Base-by-base conservation (phyloP, 108 stramenopile genomes). In the Skeletonema costatum region DNA sequence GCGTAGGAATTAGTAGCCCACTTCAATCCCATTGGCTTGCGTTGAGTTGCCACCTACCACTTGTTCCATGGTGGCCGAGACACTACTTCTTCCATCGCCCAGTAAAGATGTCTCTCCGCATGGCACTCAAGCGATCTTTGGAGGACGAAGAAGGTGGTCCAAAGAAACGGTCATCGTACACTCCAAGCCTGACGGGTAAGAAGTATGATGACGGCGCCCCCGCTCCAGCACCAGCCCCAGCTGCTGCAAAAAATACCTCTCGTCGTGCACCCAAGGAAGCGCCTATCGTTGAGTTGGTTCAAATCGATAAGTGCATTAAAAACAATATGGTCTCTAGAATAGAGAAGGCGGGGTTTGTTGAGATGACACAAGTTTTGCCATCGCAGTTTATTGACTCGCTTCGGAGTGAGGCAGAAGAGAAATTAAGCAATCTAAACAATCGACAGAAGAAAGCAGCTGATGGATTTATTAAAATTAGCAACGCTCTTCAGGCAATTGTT, bases 81-180 rank as follows among this genome's bases (percentile, higher is more conserved):
- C 39, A 11, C 10, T 6, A 41, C 39, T 7, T 16, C 16, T 4
- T 17, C 44, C 14, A 6, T 25, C 19, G 21, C 59, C 25, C 19
- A 8, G 32, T 25, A 30, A 62, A 12, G 2, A 70, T 70, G 69
- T 59, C 58, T 50, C 69, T 70, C 36, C 69, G 69, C 35, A 70
- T 70, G 17, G 69, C 69, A n/a, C 56, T 70, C n/a, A 70, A 70
- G 11, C 59, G 70, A 59, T 70, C 70, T 14, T 29, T 70, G 58
- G 70, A 70, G n/a, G 70, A 41, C 12, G n/a, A 12, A 21, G 35
- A 56, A 29, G 53, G 53, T 0, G 11, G 3, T 0, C 25, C 19
- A 56, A 56, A 56, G 53, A 56, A 56, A 25, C 53, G 53, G 1
- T 56, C 21, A 10, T 5, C 53, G 5, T 56, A 56, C 7, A 56